Base-by-base conservation (phyloP, 2,329 filamentous ascomycete species). In the Penicillium digitatum region DNA sequence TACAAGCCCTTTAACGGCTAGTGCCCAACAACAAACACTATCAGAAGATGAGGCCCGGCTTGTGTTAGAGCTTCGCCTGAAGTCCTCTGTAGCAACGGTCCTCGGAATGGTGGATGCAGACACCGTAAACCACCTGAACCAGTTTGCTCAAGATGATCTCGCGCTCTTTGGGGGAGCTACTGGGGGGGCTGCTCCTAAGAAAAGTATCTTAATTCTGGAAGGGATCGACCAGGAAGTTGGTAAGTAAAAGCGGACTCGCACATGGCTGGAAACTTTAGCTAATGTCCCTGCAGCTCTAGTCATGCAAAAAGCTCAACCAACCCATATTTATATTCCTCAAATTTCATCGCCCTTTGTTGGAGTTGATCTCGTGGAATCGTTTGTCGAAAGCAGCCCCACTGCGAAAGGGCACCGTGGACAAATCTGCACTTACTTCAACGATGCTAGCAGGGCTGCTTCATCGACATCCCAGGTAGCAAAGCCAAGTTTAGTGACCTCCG, bases 201-300 rank as follows among this genome's bases (percentile, higher is more conserved):
- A 65, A 52, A 66, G 72, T 29, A 63, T 76, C 47, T 60, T 77
- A 18, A 59, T 76, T 22, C 56, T 72, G 39, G 84, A 89, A 70
- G 77, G 88, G 37, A 72, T 88, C 26, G 72, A 87, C 48, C 70
- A 84, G 62, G 74, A 87, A 48, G 80, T 86, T 66, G 82, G 85
- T 64, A 74, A 81, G 71, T 79, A 76, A 7, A 78, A 80, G 55
- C 22, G 24, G 37, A 18, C 24, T 56, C n/a, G 10, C 42, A 48
- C 46, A 20, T 29, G 10, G 52, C 9, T 24, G 9, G 12, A 27
- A 43, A 14, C 31, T 24, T 31, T 43, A 37, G 48, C 56, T 57
- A 43, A 61, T 47, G 26, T 31, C 26, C 32, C 26, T 20, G 10
- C 50, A 69, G 63, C 48, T 22, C 54, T 57, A 22, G 49, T 14